Base-by-base conservation (phyloP, 2,329 filamentous ascomycete genomes). In the Dissoconium aciculare region DNA sequence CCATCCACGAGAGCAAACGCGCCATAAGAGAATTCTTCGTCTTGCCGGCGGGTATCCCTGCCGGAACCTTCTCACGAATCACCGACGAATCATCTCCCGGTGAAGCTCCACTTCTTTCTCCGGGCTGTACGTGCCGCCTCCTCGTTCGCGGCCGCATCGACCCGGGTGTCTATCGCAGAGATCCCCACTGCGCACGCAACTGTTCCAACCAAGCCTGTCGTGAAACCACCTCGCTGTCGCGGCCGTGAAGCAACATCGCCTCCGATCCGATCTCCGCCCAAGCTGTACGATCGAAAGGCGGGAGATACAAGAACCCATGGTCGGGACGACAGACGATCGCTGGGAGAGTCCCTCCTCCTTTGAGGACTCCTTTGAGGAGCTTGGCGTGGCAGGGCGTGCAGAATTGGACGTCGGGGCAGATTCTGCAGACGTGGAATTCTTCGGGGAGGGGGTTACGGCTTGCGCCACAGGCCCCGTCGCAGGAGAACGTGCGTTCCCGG, bases 241-340 rank as follows among this genome's bases (percentile, higher is more conserved):
- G n/a, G n/a, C n/a, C n/a, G n/a, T n/a, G n/a, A n/a, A 34, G 27
- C 27, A 26, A 34, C 32, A 34, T 34, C 27, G 29, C 14, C 5
- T 30, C 32, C 13, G 11, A 15, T 13, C 14, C 17, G 3, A 25
- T n/a, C 3, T n/a, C 21, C 9, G 9, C n/a, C 32, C 32, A 34
- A 17, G 17, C 12, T 5, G 27, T 11, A n/a, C 5, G 21, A 11
- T 34, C 17, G 14, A 34, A 34, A 13, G 32, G 13, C 5, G 32
- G 32, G 8, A 34, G 14, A 11, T 30, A 15, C 12, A 36, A 17
- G 26, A 23, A 28, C 3, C 11, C 5, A 14, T 36, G 34, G 15
- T 27, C 15, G 15, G 15, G 26, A 15, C 15, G 19, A 17, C 34
- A 36, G 13, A 36, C 15, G 5, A 12, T 19, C 12, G 14, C 11